Base-by-base conservation (phyloP, 352 stramenopile genomes). In the Phytophthora litchii region DNA sequence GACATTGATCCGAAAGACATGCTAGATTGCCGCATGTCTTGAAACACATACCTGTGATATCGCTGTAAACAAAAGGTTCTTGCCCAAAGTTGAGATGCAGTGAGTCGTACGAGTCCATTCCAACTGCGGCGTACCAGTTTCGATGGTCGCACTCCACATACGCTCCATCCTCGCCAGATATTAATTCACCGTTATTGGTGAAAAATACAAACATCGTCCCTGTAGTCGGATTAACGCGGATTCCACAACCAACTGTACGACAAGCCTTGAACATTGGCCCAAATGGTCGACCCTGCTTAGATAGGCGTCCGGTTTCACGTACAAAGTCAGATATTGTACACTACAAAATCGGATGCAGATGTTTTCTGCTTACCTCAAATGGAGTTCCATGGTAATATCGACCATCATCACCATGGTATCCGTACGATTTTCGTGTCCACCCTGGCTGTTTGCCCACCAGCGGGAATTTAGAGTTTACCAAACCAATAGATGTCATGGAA, bases 21-120 rank as follows among this genome's bases (percentile, higher is more conserved):
- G n/a, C n/a, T n/a, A n/a, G n/a, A n/a, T n/a, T n/a, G n/a, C n/a
- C n/a, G n/a, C n/a, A n/a, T n/a, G n/a, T n/a, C n/a, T n/a, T n/a
- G n/a, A n/a, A 20, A 31, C 31, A 29, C 40, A 21, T 60, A 74
- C 65, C 65, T 63, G 54, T 44, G 20, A 74, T 56, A 23, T 41
- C 35, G 21, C 29, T 56, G 40, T 70, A 67, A 16, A 62, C 55
- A 32, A 94, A 94, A 1, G 89, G 84, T 35, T 89, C 78, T 52
- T 89, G 81, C 0, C 88, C 87, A 71, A 92, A 94, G 64, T 97
- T 97, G 27, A 95, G 68, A 21, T 92, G 83, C 17, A 97, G 65
- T 3, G 72, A 73, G 38, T 92, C 80, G 25, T 84, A 73, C 8
- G 83, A 91, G 55, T 97, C 89, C n/a, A 97, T 19, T 1, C 89